Evolutionary conservation across 1,284 basidiomycete genomes (phyloP).

Genomic region (Taiwanofungus camphoratus): DNA sequence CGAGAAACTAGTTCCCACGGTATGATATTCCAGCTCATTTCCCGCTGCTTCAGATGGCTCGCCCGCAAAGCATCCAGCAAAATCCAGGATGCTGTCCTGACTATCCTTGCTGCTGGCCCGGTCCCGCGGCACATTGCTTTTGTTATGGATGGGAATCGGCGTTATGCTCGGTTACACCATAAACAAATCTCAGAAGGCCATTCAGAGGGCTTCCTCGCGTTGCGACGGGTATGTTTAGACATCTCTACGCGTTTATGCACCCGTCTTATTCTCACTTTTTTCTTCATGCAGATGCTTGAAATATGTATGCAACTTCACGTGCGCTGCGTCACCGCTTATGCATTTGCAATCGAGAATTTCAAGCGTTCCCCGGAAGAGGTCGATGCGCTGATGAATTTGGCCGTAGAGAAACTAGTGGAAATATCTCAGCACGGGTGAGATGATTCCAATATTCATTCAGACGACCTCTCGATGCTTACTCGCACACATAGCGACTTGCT

Average conservation of each 20-base stretch:
- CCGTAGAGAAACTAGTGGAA: conserved; percentile 78
- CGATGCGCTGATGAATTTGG: conserved; percentile 80
- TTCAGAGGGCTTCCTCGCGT: conserved; percentile 76
- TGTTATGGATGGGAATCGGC: conserved; percentile 97
- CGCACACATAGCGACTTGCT: conserved; percentile 59
- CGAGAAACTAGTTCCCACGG: conserved; percentile 19
- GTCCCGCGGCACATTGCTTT: conserved; percentile 91
- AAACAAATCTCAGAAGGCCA: conserved; percentile 76
- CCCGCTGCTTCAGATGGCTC: conserved; percentile 21
- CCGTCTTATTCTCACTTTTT: too few species aligned
- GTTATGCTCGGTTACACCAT: conserved; percentile 77
- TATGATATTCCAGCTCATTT: conserved; percentile 24
- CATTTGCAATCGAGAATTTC: conserved; percentile 98
- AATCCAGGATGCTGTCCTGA: conserved; percentile 45
- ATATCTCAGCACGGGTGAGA: conserved; percentile 76
- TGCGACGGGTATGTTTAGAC: conserved; percentile 64
- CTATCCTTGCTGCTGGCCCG: conserved; percentile 74
- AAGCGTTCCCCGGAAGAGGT: conserved; percentile 86
- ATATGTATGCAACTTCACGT: conserved; percentile 76
- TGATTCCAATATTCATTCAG: background rate
- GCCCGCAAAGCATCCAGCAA: conserved; percentile 19
- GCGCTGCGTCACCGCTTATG: conserved; percentile 86
- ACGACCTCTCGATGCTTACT: too few species aligned
- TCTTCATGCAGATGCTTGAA: conserved; percentile 63
- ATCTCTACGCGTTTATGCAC: background rate